Evolutionary conservation across 2,329 filamentous ascomycete genomes (phyloP).

Genomic region (Aspergillus pseudoterreus): DNA sequence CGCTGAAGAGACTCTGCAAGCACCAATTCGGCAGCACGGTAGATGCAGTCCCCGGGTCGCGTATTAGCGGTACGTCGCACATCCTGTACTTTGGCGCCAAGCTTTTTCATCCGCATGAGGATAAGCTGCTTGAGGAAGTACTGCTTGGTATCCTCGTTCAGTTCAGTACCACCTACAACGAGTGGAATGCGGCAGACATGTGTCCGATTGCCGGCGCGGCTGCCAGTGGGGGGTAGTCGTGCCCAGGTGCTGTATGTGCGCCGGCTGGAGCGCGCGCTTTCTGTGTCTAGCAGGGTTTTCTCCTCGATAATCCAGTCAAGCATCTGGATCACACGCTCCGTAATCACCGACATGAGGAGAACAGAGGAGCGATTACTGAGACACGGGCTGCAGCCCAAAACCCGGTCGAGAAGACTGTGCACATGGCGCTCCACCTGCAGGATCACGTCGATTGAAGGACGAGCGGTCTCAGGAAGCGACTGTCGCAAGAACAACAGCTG

Average conservation of each 20-base stretch:
- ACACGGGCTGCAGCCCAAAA: conserved; percentile 1
- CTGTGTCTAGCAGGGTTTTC: conserved; percentile 4
- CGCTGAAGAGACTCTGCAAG: conserved; percentile 4
- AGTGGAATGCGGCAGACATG: conserved; percentile 3
- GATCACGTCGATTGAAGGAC: conserved; percentile 5
- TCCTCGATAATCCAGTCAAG: conserved; percentile 7
- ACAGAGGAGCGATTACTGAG: conserved; percentile 5
- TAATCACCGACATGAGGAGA: conserved; percentile 6
- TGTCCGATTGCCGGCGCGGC: background rate
- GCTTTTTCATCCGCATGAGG: conserved; percentile 5
- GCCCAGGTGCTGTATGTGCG: background rate
- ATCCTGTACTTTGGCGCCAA: conserved; percentile 5
- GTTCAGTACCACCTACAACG: background rate
- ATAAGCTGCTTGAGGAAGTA: conserved; percentile 6
- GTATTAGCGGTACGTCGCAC: background rate
- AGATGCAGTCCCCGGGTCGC: conserved; percentile 2
- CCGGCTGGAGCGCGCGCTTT: conserved; percentile 4
- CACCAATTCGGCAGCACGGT: conserved; percentile 4
- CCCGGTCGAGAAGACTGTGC: background rate
- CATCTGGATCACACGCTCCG: conserved; percentile 7
- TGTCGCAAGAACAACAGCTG: conserved; percentile 6
- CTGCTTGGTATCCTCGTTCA: conserved; percentile 5
- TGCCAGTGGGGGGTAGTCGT: background rate
- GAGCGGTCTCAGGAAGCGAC: conserved; percentile 1
- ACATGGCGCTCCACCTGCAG: conserved; percentile 3